Conservation (phyloP, 1,284 basidiomycete genomes). For the Wolfiporia cocos region DNA sequence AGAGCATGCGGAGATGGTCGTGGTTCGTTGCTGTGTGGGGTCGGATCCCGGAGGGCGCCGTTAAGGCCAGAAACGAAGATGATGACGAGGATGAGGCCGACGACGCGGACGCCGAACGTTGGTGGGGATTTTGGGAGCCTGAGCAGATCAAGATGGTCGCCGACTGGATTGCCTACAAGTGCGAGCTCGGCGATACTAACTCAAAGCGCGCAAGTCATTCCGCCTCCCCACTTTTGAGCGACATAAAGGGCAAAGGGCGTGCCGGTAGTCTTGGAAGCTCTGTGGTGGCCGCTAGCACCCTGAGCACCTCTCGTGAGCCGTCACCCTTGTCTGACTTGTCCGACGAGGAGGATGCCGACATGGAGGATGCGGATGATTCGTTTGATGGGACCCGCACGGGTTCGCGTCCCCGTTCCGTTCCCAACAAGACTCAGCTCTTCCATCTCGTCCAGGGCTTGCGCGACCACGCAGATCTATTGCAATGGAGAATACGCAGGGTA, state of each 20-base stretch:
- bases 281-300: slow-evolving; percentile 7
- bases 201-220: slow-evolving; percentile 1
- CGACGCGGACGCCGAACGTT: slow-evolving; percentile 33
- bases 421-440: slow-evolving; percentile 20
- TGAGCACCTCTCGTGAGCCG: slow-evolving; percentile 9
- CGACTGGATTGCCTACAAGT: slow-evolving; percentile 53
- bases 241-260: slow-evolving; percentile 5
- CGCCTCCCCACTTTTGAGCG: slow-evolving; percentile 4
- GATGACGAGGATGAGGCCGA: slow-evolving; percentile 26
- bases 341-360: slow-evolving; percentile 11
- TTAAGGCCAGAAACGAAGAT: slow-evolving; percentile 18
- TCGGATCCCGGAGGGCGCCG: slow-evolving; percentile 34
- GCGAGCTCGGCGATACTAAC: slow-evolving; percentile 34
- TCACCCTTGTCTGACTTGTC: slow-evolving; percentile 20
- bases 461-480: slow-evolving; percentile 28
- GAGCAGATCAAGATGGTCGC: slow-evolving; percentile 59
- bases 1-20: slow-evolving; percentile 50
- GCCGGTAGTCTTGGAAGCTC: slow-evolving; percentile 1
- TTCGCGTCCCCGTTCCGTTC: slow-evolving; percentile 10
- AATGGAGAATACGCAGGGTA: slow-evolving; percentile 30
- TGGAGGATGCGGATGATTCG: slow-evolving; percentile 2
- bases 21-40: slow-evolving; percentile 75
- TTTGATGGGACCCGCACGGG: slow-evolving; percentile 10
- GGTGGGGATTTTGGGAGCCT: slow-evolving; percentile 72
- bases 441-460: slow-evolving; percentile 23